These are phyloP conservation scores for Schwanniomyces etchellsii DNA, from an alignment of 1,139 yeast genomes.

Conservation along the genomic window DNA sequence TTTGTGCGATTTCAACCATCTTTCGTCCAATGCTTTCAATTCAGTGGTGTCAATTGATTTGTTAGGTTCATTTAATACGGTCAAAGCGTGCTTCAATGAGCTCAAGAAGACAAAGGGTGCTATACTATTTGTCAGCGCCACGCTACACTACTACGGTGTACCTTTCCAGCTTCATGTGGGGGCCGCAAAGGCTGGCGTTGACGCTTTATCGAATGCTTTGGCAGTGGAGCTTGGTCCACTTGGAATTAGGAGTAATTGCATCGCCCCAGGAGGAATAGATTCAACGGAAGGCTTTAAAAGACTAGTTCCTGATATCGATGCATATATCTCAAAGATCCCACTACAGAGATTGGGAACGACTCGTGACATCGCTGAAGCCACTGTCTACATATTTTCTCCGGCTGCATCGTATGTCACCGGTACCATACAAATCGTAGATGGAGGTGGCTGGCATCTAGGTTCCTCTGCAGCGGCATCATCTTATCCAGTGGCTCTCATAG, in stretches of 20 bases:
- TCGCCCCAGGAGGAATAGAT: conserved; percentile 85
- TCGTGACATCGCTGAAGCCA: conserved; percentile 78
- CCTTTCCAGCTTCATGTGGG: conserved; percentile 85
- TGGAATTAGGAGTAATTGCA: conserved; percentile 73
- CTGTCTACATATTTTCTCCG: conserved; percentile 72
- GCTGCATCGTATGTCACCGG: conserved; percentile 77
- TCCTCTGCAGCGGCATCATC: conserved; percentile 14
- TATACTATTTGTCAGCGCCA: conserved; percentile 77
- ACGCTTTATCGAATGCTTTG: conserved; percentile 72
- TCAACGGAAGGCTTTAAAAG: conserved; percentile 77
- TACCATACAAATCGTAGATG: conserved; percentile 74
- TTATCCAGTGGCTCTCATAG: conserved; percentile 29
- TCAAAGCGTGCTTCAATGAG: conserved; percentile 69
- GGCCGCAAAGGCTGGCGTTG: conserved; percentile 93
- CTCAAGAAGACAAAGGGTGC: conserved; percentile 63
- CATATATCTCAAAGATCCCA: conserved; percentile 45
- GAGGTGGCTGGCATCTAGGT: conserved; percentile 80
- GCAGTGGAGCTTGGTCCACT: conserved; percentile 88
- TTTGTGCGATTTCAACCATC: conserved; percentile 67
- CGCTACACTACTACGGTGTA: conserved; percentile 80
- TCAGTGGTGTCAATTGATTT: conserved; percentile 81
- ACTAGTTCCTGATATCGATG: conserved; percentile 28
- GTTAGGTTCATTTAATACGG: conserved; percentile 81
- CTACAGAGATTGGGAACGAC: conserved; percentile 69
- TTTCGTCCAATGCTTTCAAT: conserved; percentile 81